A percentile compares a stretch with the other conserved stretches of the same genome.
Conservation (phyloP, 176 grass and related monocot genomes). For the Calamus simplicifolius region DNA sequence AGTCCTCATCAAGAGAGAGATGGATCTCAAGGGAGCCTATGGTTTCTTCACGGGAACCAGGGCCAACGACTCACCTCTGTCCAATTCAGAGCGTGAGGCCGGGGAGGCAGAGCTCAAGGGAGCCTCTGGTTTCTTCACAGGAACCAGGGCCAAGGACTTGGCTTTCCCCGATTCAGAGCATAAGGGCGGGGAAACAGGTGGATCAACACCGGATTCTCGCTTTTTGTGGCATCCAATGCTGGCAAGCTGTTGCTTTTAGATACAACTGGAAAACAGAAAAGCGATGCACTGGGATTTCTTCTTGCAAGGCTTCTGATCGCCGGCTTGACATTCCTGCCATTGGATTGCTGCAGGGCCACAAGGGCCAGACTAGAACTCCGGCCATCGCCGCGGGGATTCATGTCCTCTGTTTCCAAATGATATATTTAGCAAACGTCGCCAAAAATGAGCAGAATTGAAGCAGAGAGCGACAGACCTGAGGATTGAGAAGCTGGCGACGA, state of each 20-base stretch:
- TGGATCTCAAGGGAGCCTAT: conserved; percentile 3
- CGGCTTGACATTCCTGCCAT: too few relatives aligned
- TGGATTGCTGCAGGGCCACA: too few relatives aligned
- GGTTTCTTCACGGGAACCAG: conserved; percentile 27
- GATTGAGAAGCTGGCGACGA: neutral
- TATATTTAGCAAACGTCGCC: too few relatives aligned
- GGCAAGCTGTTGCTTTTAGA: neutral
- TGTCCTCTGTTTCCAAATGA: too few relatives aligned
- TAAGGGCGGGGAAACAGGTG: too few relatives aligned
- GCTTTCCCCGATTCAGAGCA: neutral
- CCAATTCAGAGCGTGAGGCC: neutral
- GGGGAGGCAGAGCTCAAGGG: neutral
- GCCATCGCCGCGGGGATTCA: too few relatives aligned
- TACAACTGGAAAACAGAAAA: neutral
- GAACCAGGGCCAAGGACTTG: conserved; percentile 37
- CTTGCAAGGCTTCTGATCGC: neutral
- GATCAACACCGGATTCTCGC: too few relatives aligned
- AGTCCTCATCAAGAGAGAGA: conserved; percentile 18
- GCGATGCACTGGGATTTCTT: neutral
- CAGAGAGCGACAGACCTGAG: conserved; percentile 5
- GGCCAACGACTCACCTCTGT: conserved; percentile 19
- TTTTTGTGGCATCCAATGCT: too few relatives aligned
- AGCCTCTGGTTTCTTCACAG: conserved; percentile 14
- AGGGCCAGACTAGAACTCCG: too few relatives aligned
- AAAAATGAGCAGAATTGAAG: too few relatives aligned